These are phyloP conservation scores for Cucurbita maxima DNA, from an alignment of 306 rosid species.

Conservation along the genomic window DNA sequence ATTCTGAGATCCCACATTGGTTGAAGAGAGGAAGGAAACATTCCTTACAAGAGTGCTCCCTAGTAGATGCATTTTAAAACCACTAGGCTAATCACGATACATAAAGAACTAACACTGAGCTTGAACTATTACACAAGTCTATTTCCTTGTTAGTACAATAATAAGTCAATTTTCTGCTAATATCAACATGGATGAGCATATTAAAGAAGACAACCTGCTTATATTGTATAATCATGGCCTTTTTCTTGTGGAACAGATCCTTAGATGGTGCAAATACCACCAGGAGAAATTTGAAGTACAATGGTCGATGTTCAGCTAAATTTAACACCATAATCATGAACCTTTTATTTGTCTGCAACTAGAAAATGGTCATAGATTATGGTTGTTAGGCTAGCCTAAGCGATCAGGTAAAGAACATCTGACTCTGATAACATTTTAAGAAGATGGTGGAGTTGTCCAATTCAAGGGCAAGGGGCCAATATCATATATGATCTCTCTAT, in stretches of 20 bases:
- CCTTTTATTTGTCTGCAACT: neutral
- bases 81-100: too few species aligned
- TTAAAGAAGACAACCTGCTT: neutral
- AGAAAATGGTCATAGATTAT: neutral
- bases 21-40: too few species aligned
- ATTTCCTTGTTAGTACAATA: too few species aligned
- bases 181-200: neutral
- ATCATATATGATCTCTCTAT: constrained; percentile 85
- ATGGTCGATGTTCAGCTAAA: constrained; percentile 18
- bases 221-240: neutral
- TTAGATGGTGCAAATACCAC: constrained; percentile 6
- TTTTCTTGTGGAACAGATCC: constrained; percentile 8
- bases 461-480: constrained; percentile 45
- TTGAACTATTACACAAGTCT: too few species aligned
- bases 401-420: neutral
- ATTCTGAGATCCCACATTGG: too few species aligned
- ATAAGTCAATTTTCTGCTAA: neutral
- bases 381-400: neutral
- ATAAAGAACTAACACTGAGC: too few species aligned
- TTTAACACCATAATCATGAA: too few species aligned
- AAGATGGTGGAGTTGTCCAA: constrained; percentile 68
- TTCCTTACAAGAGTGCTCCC: too few species aligned
- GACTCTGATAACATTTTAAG: constrained; percentile 16
- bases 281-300: constrained; percentile 15
- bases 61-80: too few species aligned